Evolutionary conservation across 179 eudicot species (phyloP), one percentile per base, ranked within the genome.

Genomic region (Beta macrorhiza): DNA sequence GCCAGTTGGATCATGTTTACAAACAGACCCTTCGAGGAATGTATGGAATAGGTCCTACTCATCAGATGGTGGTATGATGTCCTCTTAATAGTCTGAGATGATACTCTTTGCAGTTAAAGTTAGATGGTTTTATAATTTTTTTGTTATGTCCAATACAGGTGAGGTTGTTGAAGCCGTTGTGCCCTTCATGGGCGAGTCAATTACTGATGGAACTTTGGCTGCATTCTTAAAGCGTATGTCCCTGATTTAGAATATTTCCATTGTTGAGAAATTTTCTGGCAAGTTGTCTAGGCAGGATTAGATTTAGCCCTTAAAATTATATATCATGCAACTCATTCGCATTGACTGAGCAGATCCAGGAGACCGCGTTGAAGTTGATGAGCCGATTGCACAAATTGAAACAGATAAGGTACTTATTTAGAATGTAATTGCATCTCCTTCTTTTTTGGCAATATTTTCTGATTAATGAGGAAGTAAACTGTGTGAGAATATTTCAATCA

Each of bases 151-250:
- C 56, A 32, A 78, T 71, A 80, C 87, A 92, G 98, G 97, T 83
- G 97, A 96, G 83, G 78, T 86, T 52, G 93, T 92, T 77, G 97
- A 92, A 74, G 99, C 97, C 67, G 98, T 96, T 85, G 99, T 96
- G 53, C 99, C 99, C 37, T 90, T 77, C 84, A 96, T 96, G 99
- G 99, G 99, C 72, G 99, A 96, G 89, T 96, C 99, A 44, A 90
- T 96, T 82, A 90, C 86, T 75, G 99, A 96, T 89, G 99, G 99
- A 84, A 96, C 98, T 62, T 73, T 96, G 67, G 99, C 99, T 10
- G 84, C 87, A 12, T 96, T 96, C 83, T 83, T 96, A 86, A 96
- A 96, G 85, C 92, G 99, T 96, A 92, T 52, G 97, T 81, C 47
- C 52, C 42, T 59, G 56, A 76, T 17, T 14, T 58, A 15, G 11